Base-by-base conservation (phyloP, 176 grass and related monocot genomes). In the Poa annua region DNA sequence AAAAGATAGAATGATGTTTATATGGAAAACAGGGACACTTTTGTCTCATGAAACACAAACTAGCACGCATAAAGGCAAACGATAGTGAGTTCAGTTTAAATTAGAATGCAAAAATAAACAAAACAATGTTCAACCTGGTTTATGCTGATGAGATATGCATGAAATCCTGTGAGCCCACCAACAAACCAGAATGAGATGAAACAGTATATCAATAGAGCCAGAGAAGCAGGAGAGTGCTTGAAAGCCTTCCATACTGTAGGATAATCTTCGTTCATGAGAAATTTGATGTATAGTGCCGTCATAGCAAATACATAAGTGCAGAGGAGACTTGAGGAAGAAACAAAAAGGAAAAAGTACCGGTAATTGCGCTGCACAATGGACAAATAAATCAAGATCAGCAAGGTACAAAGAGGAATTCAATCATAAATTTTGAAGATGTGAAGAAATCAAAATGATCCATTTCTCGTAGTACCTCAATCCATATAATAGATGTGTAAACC, bases 241-340 rank as follows among this genome's bases (percentile, higher is more conserved):
- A 97, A 89, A 83, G 95, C 95, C 90, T 94, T 93, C 95, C 95
- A 97, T 71, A 97, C 92, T 75, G 95, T 97, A 60, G 88, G 92
- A 90, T 97, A 93, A 79, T 87, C 88, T 71, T 66, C 82, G 14
- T 88, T 80, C 92, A 97, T 97, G 42, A 97, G 84, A 89, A 91
- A 88, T 61, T 94, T 97, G 90, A 97, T 88, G 86, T 93, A 89
- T 62, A 97, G 87, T 76, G 95, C 90, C 52, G 90, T 91, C 88
- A 97, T 93, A 72, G 90, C 90, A 81, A 97, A 97, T 63, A 97
- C 88, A 76, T 91, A 97, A 76, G 92, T 91, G 92, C 95, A 97
- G 72, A 97, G 92, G 75, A 97, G 86, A 63, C 90, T 89, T 78
- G 92, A 92, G 25, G 92, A 94, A 49, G 92, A 97, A 76, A 97